Evolutionary conservation across 2,329 filamentous ascomycete genomes (phyloP), one percentile per base, ranked within the genome.

Genomic region (Fusarium udum): DNA sequence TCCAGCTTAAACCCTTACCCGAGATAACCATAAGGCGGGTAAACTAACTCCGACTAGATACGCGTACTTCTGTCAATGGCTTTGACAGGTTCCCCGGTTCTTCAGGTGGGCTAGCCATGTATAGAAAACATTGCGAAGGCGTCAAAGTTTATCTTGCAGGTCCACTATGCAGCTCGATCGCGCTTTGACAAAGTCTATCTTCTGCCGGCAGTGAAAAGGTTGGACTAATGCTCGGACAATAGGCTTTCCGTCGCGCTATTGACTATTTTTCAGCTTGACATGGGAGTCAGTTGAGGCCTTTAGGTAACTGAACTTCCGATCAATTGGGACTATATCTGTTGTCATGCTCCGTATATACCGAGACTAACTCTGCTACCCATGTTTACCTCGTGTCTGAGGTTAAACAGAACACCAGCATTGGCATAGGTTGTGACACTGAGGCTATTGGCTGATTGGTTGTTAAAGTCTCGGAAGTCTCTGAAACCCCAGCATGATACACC

Each of bases 331-430:
- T 22, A 22, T 9, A 22, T 22, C 20, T 46, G 22, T 11, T 46
- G 18, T 20, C 16, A 20, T 15, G 11, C 31, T 32, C 31, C 31
- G 24, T 7, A n/a, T 7, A 20, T 26, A 1, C 15, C 16, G 28
- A 24, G 15, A 20, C 22, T 4, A 8, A 18, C 15, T 32, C 15
- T 18, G 4, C 20, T 24, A 4, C 8, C 28, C 6, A 51, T 14
- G 7, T 5, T 24, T 3, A 32, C 8, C 16, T 32, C 11, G 22
- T 32, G 20, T 32, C 11, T 24, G 22, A 32, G 7, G 10, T 18
- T 3, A n/a, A 18, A 4, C 2, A 2, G 22, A n/a, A 10, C 4
- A n/a, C n/a, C n/a, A n/a, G n/a, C n/a, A 10, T 0, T 6, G 7
- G 22, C 6, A n/a, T 14, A 10, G 22, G 5, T 18, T 24, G 15